Evolutionary conservation across 169 alveolate species (phyloP), one percentile per base, ranked within the genome.

Genomic region (Cryptosporidium sp.): DNA sequence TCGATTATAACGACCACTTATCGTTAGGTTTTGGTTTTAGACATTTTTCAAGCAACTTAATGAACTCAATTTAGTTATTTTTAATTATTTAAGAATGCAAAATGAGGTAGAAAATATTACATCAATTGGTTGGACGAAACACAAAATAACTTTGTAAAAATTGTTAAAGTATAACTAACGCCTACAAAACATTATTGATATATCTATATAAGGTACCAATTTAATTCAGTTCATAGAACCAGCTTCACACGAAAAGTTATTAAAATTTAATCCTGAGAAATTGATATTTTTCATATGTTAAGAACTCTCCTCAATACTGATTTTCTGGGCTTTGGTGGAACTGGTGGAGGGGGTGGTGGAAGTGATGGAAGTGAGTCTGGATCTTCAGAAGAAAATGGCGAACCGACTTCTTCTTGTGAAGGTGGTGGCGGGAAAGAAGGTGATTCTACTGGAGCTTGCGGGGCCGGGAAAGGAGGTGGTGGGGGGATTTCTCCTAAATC

Each of bases 301-400:
- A 12, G 53, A 31, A 65, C 6, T 14, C 0, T 12, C 23, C 7
- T 2, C 2, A 48, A 0, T 0, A 14, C 1, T 16, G 23, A 48
- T 48, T 16, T 48, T 14, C 18, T 5, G 21, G 56, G 51, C 48
- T 65, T 65, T 65, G 72, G 33, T 33, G 1, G 52, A 18, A n/a
- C 33, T 0, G 72, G 72, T 65, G 72, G 72, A 33, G 72, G 72
- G 3, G 72, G 72, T n/a, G 72, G 51, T 31, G 72, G 51, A 12
- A 37, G 72, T 65, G 21, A 0, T 65, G 72, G 72, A 33, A 14
- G 8, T 16, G 51, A n/a, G 12, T 0, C 48, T 0, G 1, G 5
- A 26, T 56, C 23, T 65, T 7, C 16, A 23, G 29, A 14, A n/a
- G 48, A 16, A 1, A 8, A 39, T 9, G 52, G 1, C 7, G 37